Conservation (phyloP, 169 alveolate genomes). For the Plasmodium gonderi region DNA sequence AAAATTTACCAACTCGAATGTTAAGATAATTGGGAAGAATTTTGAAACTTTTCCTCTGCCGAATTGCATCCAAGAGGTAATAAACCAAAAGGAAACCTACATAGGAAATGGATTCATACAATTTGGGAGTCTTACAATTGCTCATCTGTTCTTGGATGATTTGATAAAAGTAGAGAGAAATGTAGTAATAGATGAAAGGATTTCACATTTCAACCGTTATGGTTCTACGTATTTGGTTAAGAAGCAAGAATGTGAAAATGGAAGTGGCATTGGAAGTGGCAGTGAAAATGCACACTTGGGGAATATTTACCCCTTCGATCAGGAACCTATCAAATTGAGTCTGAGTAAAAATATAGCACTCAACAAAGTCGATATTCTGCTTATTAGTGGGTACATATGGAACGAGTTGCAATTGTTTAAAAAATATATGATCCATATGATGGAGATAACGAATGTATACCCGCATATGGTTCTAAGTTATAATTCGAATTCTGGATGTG, state of each 20-base stretch:
- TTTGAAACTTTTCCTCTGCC: constrained; percentile 30
- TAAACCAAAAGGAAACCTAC: constrained; percentile 68
- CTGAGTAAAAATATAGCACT: neutral
- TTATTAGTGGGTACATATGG: constrained; percentile 39
- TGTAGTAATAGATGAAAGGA: neutral
- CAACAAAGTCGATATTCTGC: constrained; percentile 25
- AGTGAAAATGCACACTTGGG: neutral
- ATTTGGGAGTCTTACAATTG: neutral
- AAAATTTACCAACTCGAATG: neutral
- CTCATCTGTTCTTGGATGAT: constrained; percentile 48
- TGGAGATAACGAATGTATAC: constrained; percentile 25
- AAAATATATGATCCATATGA: constrained; percentile 40
- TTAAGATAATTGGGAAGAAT: neutral
- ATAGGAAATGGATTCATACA: constrained; percentile 32
- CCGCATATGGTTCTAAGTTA: constrained; percentile 45
- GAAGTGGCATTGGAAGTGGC: neutral
- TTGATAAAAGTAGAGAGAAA: constrained; percentile 15
- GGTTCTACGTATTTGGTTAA: neutral
- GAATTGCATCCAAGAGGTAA: constrained; percentile 27
- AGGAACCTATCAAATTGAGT: neutral
- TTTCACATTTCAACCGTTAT: neutral
- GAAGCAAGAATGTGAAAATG: neutral
- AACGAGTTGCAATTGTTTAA: constrained; percentile 57
- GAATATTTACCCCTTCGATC: neutral
- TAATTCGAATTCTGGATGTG: constrained; percentile 64